Percentiles rank a stretch among this genome's conserved stretches.
Conservation (phyloP, 1,284 basidiomycete genomes). For the Papiliotrema nemorosa region DNA sequence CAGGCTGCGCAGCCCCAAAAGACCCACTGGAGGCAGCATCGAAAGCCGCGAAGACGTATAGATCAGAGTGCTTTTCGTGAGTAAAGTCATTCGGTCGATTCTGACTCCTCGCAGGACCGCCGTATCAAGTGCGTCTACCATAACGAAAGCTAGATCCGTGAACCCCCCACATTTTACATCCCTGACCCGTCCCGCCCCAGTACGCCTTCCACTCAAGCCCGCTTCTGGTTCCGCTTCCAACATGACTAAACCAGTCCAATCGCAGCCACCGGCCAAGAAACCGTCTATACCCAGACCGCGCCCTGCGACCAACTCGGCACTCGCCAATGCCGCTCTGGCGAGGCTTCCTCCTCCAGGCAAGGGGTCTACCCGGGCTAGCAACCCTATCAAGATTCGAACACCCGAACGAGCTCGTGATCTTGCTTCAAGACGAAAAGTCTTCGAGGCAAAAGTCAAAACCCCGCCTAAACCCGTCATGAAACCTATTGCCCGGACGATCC, state of each 20-base stretch:
- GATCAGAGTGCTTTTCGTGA: too few species aligned
- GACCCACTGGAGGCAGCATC: background rate
- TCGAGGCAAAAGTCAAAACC: conserved; percentile 21
- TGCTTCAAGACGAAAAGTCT: conserved; percentile 17
- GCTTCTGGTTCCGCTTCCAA: background rate
- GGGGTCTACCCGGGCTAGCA: conserved; percentile 13
- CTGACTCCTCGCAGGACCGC: too few species aligned
- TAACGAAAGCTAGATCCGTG: background rate
- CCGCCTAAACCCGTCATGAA: background rate
- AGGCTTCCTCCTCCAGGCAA: conserved; percentile 27
- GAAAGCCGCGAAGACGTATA: background rate
- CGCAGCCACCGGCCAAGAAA: background rate
- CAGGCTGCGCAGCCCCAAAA: too few species aligned
- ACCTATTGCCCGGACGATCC: conserved; percentile 14
- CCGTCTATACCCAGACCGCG: conserved; percentile 3
- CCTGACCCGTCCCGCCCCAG: background rate
- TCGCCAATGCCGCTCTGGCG: conserved; percentile 28
- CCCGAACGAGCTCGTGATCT: conserved; percentile 30
- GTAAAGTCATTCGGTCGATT: too few species aligned
- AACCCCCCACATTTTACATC: background rate
- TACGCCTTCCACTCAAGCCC: background rate
- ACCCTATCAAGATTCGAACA: conserved; percentile 17
- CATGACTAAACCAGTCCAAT: background rate
- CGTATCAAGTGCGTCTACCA: background rate
- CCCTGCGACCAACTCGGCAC: conserved; percentile 15